Percentiles rank a stretch among this genome's conserved stretches.
Evolutionary conservation across 2,329 filamentous ascomycete genomes (phyloP).

Genomic region (Colletotrichum orbiculare): DNA sequence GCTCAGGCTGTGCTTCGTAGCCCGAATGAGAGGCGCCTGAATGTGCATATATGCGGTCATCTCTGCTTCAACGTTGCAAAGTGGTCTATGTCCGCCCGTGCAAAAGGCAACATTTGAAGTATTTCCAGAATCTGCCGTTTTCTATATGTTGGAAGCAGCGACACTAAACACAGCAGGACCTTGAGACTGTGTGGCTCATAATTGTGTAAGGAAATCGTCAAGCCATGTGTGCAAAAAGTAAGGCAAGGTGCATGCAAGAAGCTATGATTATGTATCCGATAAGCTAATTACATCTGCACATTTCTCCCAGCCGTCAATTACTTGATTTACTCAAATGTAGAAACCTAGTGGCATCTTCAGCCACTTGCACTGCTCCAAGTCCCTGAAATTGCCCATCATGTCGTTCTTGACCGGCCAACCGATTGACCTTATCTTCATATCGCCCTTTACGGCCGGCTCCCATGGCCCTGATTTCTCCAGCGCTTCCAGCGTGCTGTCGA

Average conservation of each 20-base stretch:
- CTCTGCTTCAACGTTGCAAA: too few species aligned
- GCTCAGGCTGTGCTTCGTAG: not conserved
- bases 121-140: too few species aligned
- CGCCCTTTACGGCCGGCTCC: slow-evolving; percentile 48
- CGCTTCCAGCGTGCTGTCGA: slow-evolving; percentile 45
- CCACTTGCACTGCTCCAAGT: slow-evolving; percentile 59
- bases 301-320: not conserved
- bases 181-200: too few species aligned
- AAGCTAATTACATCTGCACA: not conserved
- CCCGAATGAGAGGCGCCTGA: not conserved
- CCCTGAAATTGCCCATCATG: slow-evolving; percentile 51
- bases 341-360: slow-evolving; percentile 52
- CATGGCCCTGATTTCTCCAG: slow-evolving; percentile 50
- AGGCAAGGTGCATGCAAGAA: too few species aligned
- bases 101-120: too few species aligned
- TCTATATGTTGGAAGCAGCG: too few species aligned
- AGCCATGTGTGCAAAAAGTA: too few species aligned
- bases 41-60: too few species aligned
- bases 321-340: slow-evolving; percentile 43
- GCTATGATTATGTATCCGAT: too few species aligned
- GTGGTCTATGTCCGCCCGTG: too few species aligned
- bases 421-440: slow-evolving; percentile 56
- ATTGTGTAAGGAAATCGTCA: too few species aligned
- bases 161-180: too few species aligned
- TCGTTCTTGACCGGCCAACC: slow-evolving; percentile 45